These are phyloP conservation scores for Hirsutella thompsonii DNA, from an alignment of 2,329 filamentous ascomycete genomes.

Conservation along the genomic window DNA sequence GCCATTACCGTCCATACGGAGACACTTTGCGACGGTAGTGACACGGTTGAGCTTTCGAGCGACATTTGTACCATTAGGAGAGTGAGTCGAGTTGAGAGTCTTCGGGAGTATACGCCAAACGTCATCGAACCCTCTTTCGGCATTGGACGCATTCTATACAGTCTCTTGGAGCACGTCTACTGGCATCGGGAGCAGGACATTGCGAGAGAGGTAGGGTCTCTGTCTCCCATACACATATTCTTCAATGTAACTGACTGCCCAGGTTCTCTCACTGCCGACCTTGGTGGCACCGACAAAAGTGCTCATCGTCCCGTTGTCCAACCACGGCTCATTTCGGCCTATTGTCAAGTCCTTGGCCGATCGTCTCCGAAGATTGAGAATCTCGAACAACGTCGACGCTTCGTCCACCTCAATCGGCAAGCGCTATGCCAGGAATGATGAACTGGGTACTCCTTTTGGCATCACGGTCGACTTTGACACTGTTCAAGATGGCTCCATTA, in stretches of 20 bases:
- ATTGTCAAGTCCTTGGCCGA: conserved; percentile 59
- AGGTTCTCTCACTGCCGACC: conserved; percentile 41
- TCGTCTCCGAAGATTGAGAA: conserved; percentile 59
- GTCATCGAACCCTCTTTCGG: conserved; percentile 96
- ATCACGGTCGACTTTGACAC: conserved; percentile 96
- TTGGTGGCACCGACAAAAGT: conserved; percentile 89
- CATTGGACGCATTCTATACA: conserved; percentile 89
- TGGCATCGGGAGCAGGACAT: conserved; percentile 61
- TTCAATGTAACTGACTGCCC: neutral
- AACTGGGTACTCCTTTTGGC: conserved; percentile 86
- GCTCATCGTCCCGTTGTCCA: conserved; percentile 77
- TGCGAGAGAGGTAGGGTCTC: conserved; percentile 63
- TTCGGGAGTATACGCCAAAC: conserved; percentile 85
- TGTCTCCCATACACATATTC: neutral
- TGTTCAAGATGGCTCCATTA: conserved; percentile 73
- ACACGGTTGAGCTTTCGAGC: conserved; percentile 66
- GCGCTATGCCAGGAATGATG: conserved; percentile 88
- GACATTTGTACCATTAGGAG: conserved; percentile 58
- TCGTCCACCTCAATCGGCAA: conserved; percentile 89
- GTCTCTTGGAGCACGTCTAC: conserved; percentile 86
- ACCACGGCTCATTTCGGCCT: conserved; percentile 66
- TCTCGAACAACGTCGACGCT: conserved; percentile 80
- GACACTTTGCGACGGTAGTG: conserved; percentile 51
- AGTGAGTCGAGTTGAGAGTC: conserved; percentile 72
- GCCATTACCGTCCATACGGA: conserved; percentile 54